These are phyloP conservation scores for Penicillium flavigenum DNA, from an alignment of 495 filamentous ascomycete species.

Conservation along the genomic window DNA sequence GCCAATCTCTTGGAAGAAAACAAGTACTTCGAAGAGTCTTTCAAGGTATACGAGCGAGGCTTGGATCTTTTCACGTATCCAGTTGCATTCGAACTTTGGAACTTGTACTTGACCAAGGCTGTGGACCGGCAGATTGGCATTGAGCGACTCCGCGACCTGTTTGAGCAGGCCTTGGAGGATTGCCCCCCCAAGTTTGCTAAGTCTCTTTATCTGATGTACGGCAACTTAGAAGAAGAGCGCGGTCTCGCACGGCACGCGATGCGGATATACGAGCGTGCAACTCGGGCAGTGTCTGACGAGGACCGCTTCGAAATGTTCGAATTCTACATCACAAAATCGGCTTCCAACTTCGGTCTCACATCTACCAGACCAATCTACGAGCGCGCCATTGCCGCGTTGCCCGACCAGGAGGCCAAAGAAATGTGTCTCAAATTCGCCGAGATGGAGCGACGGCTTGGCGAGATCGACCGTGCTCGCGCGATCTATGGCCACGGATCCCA, in stretches of 20 bases:
- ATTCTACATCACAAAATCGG: conserved; percentile 98
- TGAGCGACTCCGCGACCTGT: conserved; percentile 90
- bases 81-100: conserved; percentile 98
- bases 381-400: conserved; percentile 84
- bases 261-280: conserved; percentile 98
- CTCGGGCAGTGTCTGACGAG: conserved; percentile 91
- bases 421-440: conserved; percentile 99
- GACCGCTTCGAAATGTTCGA: conserved; percentile 98
- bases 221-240: conserved; percentile 93
- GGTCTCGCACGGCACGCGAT: conserved; percentile 96
- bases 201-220: conserved; percentile 96
- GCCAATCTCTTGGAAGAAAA: conserved; percentile 95
- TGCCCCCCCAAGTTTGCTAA: conserved; percentile 97
- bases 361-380: conserved; percentile 98
- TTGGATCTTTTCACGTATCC: conserved; percentile 97
- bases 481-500: conserved; percentile 97
- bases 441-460: conserved; percentile 94
- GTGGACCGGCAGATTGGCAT: conserved; percentile 94
- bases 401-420: conserved; percentile 89
- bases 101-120: conserved; percentile 95
- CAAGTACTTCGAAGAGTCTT: conserved; percentile 95
- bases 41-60: conserved; percentile 95
- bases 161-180: conserved; percentile 94
- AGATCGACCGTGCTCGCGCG: conserved; percentile 92
- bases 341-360: conserved; percentile 94